A percentile compares a stretch with the other conserved stretches of the same genome.
phyloP scores from a whole-genome alignment of 1,139 yeast genomes.

The Suhomyces kunorum region DNA sequence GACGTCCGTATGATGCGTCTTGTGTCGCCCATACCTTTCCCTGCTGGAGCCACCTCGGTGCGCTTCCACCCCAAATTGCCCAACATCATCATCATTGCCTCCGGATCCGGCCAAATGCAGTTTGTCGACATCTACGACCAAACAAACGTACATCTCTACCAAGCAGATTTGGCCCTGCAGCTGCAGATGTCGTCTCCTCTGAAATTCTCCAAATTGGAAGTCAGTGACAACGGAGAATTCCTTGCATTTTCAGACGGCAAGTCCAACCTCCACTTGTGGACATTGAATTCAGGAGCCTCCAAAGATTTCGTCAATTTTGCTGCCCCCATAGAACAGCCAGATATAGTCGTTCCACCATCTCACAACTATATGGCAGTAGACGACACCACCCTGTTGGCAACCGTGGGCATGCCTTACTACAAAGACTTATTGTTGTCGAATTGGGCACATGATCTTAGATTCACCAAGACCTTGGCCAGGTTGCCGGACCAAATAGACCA shows the following conservation, averaged over 20 bases:
- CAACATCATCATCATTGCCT: constrained; percentile 72
- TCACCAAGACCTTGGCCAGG: constrained; percentile 53
- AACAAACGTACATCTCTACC: constrained; percentile 59
- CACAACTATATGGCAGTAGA: constrained; percentile 36
- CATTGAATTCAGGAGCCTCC: constrained; percentile 36
- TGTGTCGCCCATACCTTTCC: constrained; percentile 80
- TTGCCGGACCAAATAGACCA: constrained; percentile 36
- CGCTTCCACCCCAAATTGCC: constrained; percentile 86
- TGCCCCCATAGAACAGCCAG: constrained; percentile 53
- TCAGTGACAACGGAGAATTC: constrained; percentile 82
- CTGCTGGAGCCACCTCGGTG: constrained; percentile 86
- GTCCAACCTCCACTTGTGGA: constrained; percentile 77
- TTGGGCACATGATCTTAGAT: constrained; percentile 66
- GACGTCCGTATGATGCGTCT: constrained; percentile 77
- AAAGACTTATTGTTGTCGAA: constrained; percentile 76
- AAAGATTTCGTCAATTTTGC: constrained; percentile 50
- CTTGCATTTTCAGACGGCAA: constrained; percentile 67
- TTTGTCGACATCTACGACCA: constrained; percentile 84
- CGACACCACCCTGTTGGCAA: constrained; percentile 55
- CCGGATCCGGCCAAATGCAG: constrained; percentile 79
- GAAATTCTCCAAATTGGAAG: constrained; percentile 55
- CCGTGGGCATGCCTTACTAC: constrained; percentile 86
- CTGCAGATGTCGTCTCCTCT: constrained; percentile 7
- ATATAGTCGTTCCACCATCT: constrained; percentile 27
- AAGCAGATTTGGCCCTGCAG: constrained; percentile 54